Base-by-base conservation (phyloP, 1,284 basidiomycete species). In the Tremellales sp. region DNA sequence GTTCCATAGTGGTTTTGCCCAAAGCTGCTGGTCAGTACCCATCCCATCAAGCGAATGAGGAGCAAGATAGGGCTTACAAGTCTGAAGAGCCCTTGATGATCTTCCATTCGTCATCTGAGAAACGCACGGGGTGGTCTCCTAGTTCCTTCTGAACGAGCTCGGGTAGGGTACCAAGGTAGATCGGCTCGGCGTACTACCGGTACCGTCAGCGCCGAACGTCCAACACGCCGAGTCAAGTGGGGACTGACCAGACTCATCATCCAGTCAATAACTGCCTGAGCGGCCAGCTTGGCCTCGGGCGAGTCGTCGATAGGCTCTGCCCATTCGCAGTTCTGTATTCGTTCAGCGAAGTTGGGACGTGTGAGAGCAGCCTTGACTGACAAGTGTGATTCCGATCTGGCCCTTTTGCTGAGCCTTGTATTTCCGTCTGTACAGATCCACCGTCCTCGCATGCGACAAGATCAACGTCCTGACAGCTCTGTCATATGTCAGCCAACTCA, bases 81-180 rank as follows among this genome's bases (percentile, higher is more conserved):
- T 57, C 51, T 3, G 44, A 31, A 1, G 48, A 50, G 11, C 82
- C 84, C 53, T 80, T 80, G 48, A 87, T 81, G 41, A 86, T 69
- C 23, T 69, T 66, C 43, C 79, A 59, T 62, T 87, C 84, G 50
- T 82, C 83, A 5, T 74, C 58, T 2, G 82, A 82, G 60, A 86
- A 85, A 21, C 75, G 69, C 8, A 84, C 84, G 19, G 87, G 78
- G 33, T 82, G 80, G 50, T 80, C 78, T 33, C 82, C 81, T 27
- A 84, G 75, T 62, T 48, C 82, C 77, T 53, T 77, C 65, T 44
- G 77, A 76, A 74, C 86, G n/a, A n/a, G n/a, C n/a, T 77, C 55
- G 80, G 81, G 13, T 69, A 70, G 27, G 84, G 84, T 86, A 86
- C 53, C n/a, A n/a, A n/a, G n/a, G n/a, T n/a, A n/a, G n/a, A n/a